These are phyloP conservation scores for Acacia melanoxylon DNA, from an alignment of 306 rosid genomes.

Conservation along the genomic window DNA sequence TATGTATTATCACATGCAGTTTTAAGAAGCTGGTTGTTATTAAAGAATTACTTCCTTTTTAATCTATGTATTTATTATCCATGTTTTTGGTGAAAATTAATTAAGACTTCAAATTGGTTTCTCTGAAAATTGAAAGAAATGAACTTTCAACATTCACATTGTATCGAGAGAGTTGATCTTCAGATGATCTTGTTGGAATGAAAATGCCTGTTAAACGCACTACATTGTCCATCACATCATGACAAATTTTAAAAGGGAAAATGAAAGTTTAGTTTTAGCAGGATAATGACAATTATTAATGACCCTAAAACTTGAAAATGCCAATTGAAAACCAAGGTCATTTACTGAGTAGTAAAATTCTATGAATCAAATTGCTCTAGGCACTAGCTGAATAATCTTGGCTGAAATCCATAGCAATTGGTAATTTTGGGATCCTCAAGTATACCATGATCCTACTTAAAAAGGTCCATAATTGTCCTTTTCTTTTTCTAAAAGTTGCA, in stretches of 20 bases:
- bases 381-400: too few relatives aligned
- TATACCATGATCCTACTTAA: too few relatives aligned
- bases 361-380: too few relatives aligned
- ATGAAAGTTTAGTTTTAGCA: background rate
- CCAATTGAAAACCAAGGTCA: too few relatives aligned
- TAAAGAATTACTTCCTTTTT: background rate
- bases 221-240: background rate
- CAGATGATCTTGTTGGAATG: rapidly evolving
- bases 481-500: too few relatives aligned
- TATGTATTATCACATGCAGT: background rate
- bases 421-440: too few relatives aligned
- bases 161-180: background rate
- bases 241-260: too few relatives aligned
- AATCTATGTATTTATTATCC: background rate
- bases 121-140: background rate
- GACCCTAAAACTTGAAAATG: background rate
- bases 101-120: background rate
- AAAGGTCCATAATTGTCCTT: too few relatives aligned
- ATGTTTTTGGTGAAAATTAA: background rate
- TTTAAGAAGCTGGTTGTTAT: background rate
- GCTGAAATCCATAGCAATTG: too few relatives aligned
- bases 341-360: too few relatives aligned
- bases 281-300: background rate
- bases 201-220: background rate
- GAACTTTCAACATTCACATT: background rate